phyloP scores from a whole-genome alignment of 768 basidiomycete species.

The Ramaria rubella region DNA sequence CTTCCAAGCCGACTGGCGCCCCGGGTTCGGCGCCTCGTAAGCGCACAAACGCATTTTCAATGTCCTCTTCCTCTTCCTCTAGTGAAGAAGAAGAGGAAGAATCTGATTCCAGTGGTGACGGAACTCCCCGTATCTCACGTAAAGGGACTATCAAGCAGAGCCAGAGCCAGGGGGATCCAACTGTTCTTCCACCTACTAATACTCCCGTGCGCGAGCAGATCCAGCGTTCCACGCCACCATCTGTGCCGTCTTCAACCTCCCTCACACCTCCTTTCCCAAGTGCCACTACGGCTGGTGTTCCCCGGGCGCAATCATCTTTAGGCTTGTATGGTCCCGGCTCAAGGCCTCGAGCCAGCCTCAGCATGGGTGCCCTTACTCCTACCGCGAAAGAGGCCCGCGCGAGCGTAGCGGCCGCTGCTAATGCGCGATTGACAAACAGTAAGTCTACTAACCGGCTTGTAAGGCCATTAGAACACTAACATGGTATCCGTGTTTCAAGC shows the following conservation, averaged over 20 bases:
- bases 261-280: neutral
- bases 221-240: neutral
- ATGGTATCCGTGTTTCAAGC: neutral
- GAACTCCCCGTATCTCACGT: constrained; percentile 1
- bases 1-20: neutral
- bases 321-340: constrained; percentile 23
- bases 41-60: neutral
- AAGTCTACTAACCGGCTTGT: neutral
- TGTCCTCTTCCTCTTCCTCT: constrained; percentile 2
- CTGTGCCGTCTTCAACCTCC: neutral
- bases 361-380: constrained; percentile 52
- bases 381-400: constrained; percentile 47
- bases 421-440: constrained; percentile 10
- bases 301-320: constrained; percentile 16
- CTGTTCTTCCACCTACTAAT: neutral
- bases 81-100: constrained; percentile 3
- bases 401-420: constrained; percentile 24
- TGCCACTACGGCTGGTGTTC: neutral
- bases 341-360: constrained; percentile 47
- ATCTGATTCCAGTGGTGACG: neutral
- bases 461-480: neutral
- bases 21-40: neutral
- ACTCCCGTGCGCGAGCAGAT: neutral
- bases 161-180: neutral
- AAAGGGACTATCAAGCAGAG: neutral